These are phyloP conservation scores for Trichophyton verrucosum DNA, from an alignment of 2,329 filamentous ascomycete species.

Conservation along the genomic window DNA sequence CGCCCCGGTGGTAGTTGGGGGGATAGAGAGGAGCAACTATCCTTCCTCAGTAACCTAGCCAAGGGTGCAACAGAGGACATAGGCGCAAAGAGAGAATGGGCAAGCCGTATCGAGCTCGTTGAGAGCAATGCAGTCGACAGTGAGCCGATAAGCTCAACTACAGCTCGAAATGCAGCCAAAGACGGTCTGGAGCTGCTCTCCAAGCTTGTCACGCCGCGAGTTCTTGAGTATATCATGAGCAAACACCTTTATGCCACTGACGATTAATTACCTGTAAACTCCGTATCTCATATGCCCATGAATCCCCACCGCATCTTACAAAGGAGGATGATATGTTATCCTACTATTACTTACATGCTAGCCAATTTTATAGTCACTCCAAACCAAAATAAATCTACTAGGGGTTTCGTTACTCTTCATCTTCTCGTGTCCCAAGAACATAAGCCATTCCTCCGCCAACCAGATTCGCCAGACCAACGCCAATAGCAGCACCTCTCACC, in stretches of 20 bases:
- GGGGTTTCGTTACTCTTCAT: constrained; percentile 24
- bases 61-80: constrained; percentile 26
- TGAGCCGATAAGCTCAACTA: constrained; percentile 33
- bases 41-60: constrained; percentile 27
- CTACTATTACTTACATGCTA: neutral
- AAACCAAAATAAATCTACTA: neutral
- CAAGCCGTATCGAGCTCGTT: constrained; percentile 30
- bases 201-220: constrained; percentile 24
- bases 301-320: neutral
- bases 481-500: constrained; percentile 35
- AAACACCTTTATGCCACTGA: constrained; percentile 21
- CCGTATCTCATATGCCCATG: neutral
- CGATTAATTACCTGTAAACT: neutral
- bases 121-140: constrained; percentile 26
- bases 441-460: constrained; percentile 37
- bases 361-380: neutral
- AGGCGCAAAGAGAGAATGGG: constrained; percentile 33
- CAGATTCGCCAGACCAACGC: constrained; percentile 35
- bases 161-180: constrained; percentile 27
- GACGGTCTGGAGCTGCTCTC: constrained; percentile 22
- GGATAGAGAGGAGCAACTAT: constrained; percentile 26
- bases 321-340: neutral
- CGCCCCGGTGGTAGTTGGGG: constrained; percentile 32
- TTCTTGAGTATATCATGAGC: constrained; percentile 24
- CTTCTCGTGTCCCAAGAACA: constrained; percentile 31